Evolutionary conservation across 331 rosid species (phyloP).

Genomic region (Malus hybrid): DNA sequence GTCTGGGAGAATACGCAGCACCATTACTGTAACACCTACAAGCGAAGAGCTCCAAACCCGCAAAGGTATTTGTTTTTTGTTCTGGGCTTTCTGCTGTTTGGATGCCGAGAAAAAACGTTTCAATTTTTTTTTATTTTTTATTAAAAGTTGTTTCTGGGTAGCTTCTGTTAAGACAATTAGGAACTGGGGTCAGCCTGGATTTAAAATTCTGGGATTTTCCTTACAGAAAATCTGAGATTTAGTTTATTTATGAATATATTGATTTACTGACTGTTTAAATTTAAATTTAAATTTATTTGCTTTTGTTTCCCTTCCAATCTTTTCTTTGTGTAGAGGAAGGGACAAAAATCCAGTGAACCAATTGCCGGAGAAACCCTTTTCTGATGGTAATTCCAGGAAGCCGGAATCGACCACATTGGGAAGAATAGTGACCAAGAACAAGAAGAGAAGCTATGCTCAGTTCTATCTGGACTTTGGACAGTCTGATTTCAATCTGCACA

Average conservation of each 20-base stretch:
- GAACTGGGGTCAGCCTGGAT: background rate
- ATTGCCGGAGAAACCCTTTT: background rate
- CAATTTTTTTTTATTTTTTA: background rate
- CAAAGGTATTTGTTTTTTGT: slow-evolving; percentile 12
- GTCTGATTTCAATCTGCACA: slow-evolving; percentile 54
- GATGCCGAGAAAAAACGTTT: background rate
- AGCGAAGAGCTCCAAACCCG: slow-evolving; percentile 31
- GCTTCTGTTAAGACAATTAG: background rate
- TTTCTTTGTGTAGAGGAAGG: background rate
- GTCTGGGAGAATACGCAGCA: slow-evolving; percentile 53
- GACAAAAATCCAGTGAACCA: slow-evolving; percentile 2
- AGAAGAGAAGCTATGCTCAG: slow-evolving; percentile 81
- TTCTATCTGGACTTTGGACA: slow-evolving; percentile 73
- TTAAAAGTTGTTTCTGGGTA: background rate
- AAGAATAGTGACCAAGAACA: slow-evolving; percentile 41
- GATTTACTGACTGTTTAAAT: no score
- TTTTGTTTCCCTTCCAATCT: background rate
- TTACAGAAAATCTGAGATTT: background rate
- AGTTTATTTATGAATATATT: no score
- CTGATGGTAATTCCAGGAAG: background rate
- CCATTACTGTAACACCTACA: slow-evolving; percentile 30
- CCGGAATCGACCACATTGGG: slow-evolving; percentile 5
- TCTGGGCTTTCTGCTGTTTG: background rate
- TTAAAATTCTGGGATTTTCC: background rate
- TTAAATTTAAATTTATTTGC: no score